A percentile compares a stretch with the other conserved stretches of the same genome.
These are phyloP conservation scores for Friedmanniomyces simplex DNA, from an alignment of 495 filamentous ascomycete genomes.

Conservation along the genomic window DNA sequence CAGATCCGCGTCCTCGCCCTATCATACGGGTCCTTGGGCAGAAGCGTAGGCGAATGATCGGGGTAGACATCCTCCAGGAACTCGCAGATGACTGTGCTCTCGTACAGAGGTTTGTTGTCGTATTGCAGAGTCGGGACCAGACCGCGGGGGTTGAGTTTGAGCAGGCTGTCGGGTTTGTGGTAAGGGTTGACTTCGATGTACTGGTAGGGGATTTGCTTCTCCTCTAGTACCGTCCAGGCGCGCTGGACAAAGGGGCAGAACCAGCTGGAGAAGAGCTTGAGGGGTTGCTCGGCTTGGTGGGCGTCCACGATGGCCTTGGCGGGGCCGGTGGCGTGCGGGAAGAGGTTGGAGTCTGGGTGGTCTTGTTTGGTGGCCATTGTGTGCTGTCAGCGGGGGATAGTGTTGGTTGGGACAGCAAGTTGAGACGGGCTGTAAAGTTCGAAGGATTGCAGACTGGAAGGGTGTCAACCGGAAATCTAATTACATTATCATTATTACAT, in stretches of 20 bases:
- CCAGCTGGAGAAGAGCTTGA: conserved; percentile 53
- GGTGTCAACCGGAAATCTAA: neutral
- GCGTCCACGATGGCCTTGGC: conserved; percentile 43
- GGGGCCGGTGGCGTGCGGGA: conserved; percentile 43
- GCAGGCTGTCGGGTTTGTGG: conserved; percentile 51
- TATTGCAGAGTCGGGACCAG: conserved; percentile 55
- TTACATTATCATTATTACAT: neutral
- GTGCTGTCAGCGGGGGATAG: neutral
- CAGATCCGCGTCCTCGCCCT: conserved; percentile 53
- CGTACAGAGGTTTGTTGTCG: conserved; percentile 49
- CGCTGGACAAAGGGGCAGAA: conserved; percentile 44
- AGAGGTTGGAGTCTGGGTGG: conserved; percentile 39
- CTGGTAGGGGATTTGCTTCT: conserved; percentile 61
- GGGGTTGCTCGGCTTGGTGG: conserved; percentile 36
- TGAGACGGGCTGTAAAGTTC: too few species aligned
- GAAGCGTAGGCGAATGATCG: conserved; percentile 35
- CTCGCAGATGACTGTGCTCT: conserved; percentile 56
- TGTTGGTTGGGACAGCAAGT: too few species aligned
- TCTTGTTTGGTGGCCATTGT: conserved; percentile 9
- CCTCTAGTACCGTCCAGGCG: conserved; percentile 55
- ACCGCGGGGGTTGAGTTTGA: conserved; percentile 57
- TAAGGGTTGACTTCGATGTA: conserved; percentile 56
- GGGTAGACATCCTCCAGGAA: conserved; percentile 60
- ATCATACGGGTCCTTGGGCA: conserved; percentile 47
- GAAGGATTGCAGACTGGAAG: too few species aligned